Percentiles rank a stretch among this genome's conserved stretches.
phyloP scores from a whole-genome alignment of 352 stramenopile species.

The Globisporangium rhizosaccharum region DNA sequence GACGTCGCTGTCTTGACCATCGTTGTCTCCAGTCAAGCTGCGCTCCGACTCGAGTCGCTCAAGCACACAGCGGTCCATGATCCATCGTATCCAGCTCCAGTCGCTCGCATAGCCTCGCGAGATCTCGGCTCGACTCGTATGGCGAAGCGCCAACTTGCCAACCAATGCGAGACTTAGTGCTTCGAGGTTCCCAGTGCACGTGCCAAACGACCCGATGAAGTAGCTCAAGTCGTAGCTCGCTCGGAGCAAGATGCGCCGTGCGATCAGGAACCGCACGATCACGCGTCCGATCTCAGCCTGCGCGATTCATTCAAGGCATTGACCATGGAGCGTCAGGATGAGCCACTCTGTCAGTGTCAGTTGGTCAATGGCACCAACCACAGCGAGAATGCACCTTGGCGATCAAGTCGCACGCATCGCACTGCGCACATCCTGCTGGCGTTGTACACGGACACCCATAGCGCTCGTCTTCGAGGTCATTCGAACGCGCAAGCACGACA shows the following conservation, averaged over 20 bases:
- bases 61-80: conserved; percentile 7
- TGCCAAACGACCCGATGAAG: conserved; percentile 7
- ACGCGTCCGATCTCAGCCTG: conserved; percentile 8
- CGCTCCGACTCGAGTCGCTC: not conserved
- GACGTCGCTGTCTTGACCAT: not conserved
- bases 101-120: conserved; percentile 2
- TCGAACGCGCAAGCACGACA: not conserved
- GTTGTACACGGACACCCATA: conserved; percentile 8
- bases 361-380: no score
- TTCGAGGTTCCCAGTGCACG: not conserved
- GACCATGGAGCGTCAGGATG: no score
- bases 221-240: conserved; percentile 14
- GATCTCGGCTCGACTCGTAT: conserved; percentile 9
- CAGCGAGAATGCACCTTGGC: conserved; percentile 7
- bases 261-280: conserved; percentile 13
- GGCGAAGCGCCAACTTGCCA: conserved; percentile 4
- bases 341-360: not conserved
- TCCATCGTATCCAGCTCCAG: conserved; percentile 11
- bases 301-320: not conserved
- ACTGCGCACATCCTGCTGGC: conserved; percentile 5
- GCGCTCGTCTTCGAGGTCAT: conserved; percentile 3
- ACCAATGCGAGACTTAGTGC: conserved; percentile 7
- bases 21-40: not conserved
- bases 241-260: conserved; percentile 10
- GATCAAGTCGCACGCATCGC: conserved; percentile 8